Percentiles rank a stretch among this genome's conserved stretches.
Evolutionary conservation across 2,329 filamentous ascomycete genomes (phyloP).

Genomic region (Penicillium brasilianum): DNA sequence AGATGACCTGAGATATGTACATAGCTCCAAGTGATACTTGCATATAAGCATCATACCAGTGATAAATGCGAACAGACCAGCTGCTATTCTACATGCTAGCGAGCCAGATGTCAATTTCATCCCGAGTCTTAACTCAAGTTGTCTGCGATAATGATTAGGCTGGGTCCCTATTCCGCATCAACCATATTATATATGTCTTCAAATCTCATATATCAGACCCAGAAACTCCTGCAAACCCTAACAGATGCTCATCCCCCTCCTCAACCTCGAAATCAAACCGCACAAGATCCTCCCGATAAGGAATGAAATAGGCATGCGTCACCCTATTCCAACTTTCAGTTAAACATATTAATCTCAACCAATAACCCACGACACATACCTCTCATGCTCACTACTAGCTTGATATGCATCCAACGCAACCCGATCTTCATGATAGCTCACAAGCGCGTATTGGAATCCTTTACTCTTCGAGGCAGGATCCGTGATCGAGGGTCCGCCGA

Average conservation of each 20-base stretch:
- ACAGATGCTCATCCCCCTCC: conserved; percentile 39
- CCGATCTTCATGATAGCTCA: conserved; percentile 57
- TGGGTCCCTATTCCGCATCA: background rate
- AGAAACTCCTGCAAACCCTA: conserved; percentile 18
- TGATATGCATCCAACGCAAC: conserved; percentile 58
- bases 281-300: conserved; percentile 59
- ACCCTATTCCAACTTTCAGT: conserved; percentile 45
- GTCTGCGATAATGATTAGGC: conserved; percentile 8
- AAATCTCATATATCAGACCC: background rate
- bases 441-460: conserved; percentile 57
- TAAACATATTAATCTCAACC: background rate
- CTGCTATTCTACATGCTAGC: background rate
- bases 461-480: conserved; percentile 59
- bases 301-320: conserved; percentile 57
- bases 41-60: conserved; percentile 15
- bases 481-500: conserved; percentile 60
- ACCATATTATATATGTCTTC: background rate
- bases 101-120: background rate
- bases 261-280: conserved; percentile 60
- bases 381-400: conserved; percentile 58
- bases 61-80: background rate
- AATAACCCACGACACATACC: conserved; percentile 37
- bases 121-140: background rate
- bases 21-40: conserved; percentile 17
- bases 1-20: background rate